Evolutionary conservation across 108 stramenopile species (phyloP), one percentile per base, ranked within the genome.

Genomic region (Skeletonema menzelii): DNA sequence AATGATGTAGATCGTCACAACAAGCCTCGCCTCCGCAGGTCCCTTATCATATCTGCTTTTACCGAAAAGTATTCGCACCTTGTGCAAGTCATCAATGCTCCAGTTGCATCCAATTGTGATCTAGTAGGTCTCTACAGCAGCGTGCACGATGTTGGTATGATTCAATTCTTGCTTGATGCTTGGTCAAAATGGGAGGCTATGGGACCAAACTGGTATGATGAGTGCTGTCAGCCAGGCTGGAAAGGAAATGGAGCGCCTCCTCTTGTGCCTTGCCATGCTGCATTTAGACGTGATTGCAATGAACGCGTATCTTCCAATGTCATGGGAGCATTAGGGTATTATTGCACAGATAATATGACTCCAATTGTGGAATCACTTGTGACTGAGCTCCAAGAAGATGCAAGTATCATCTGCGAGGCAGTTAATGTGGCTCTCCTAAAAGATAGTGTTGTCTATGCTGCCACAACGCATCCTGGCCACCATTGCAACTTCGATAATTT

Each of bases 391-490:
- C 8, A 28, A 12, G 75, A 77, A 71, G 93, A 94, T 83, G 87
- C 81, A 2, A 31, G 56, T 10, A 68, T 85, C 10, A 69, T 91
- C 20, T 65, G 81, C 8, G 63, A 34, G 7, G 88, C 89, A 2
- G 84, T 86, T 3, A 61, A 84, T 27, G 22, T 27, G 19, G 75
- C 84, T 3, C 66, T 83, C 27, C 8, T 22, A n/a, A 64, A 14
- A 12, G 46, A 55, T 5, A 55, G 22, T 57, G 82, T 77, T 4
- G 85, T 81, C 4, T 91, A 91, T 79, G 87, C 88, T 42, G 47
- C 89, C 42, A 73, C 85, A 14, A 94, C 93, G 6, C 91, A 92
- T 82, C 93, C 89, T 10, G 93, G 93, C 11, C 93, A 94, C 68
- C 93, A 94, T 72, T 87, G 86, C 0, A 82, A 84, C 17, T 10